Base-by-base conservation (phyloP, 2,329 filamentous ascomycete genomes). In the Paraphoma sp. region DNA sequence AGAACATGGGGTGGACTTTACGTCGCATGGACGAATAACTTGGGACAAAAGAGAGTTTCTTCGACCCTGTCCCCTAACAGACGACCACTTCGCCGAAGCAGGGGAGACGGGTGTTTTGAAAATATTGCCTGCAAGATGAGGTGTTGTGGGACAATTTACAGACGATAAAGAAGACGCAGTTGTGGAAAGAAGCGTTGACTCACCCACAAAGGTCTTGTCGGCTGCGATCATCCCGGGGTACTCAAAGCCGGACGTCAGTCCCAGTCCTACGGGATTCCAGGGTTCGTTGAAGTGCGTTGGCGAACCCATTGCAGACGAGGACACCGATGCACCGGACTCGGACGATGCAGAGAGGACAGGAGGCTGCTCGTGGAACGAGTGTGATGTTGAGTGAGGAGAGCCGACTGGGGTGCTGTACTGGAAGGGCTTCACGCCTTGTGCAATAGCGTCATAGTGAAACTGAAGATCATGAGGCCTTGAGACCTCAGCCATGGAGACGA, bases 211-310 rank as follows among this genome's bases (percentile, higher is more conserved):
- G 47, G 76, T 63, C 72, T 82, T 81, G 56, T 81, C 76, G 45
- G 72, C 74, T 41, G 79, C 78, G 44, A 81, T 73, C 55, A 84
- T 81, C 33, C 65, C 71, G 5, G 84, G 80, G 56, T 81, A 81
- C 49, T 85, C 79, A 70, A 86, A 86, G 47, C 83, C 77, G 68
- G 90, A 85, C 41, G 82, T 78, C 69, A 89, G 80, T 48, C 83
- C 85, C 36, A 90, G 78, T 51, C 83, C 83, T 84, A 84, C 61
- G 84, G 84, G 60, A 75, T 77, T 49, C 89, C 90, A 50, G 80
- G 85, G 53, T 77, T 87, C 56, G 82, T 82, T 57, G 83, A 87
- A 58, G 83, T 92, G 59, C 84, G 85, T 79, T 29, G 82, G 82
- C 6, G 82, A 84, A 43, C 79, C 81, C 62, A 81, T 79, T 14